phyloP scores from a whole-genome alignment of 2,329 filamentous ascomycete genomes.

The Claviceps sp. region DNA sequence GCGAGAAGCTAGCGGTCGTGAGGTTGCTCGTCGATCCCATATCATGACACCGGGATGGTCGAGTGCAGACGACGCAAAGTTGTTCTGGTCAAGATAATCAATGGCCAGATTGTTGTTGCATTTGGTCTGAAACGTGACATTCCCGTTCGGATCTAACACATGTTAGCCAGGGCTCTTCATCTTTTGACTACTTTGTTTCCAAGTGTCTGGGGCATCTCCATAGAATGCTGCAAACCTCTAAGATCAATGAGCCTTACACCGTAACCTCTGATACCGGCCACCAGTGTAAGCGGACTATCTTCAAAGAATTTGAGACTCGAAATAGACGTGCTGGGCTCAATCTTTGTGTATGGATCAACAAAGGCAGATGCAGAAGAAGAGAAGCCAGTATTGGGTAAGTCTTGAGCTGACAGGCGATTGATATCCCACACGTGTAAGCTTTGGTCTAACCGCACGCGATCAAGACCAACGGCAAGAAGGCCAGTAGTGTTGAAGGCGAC shows the following conservation, averaged over 20 bases:
- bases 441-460: constrained; percentile 68
- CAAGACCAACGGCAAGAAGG: constrained; percentile 63
- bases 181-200: background rate
- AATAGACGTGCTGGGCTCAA: constrained; percentile 59
- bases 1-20: constrained; percentile 36
- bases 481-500: constrained; percentile 65
- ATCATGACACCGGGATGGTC: constrained; percentile 63
- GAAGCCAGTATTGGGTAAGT: constrained; percentile 34
- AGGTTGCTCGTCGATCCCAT: constrained; percentile 60
- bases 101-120: constrained; percentile 63
- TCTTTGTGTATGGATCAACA: constrained; percentile 42
- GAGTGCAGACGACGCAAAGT: constrained; percentile 67
- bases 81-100: constrained; percentile 68
- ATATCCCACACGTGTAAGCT: constrained; percentile 77
- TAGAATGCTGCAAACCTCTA: constrained; percentile 38
- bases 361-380: constrained; percentile 33
- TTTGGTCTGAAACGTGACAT: constrained; percentile 49
- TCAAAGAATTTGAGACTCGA: constrained; percentile 75
- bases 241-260: constrained; percentile 68
- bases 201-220: background rate
- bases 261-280: constrained; percentile 63
- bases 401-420: constrained; percentile 42
- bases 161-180: background rate
- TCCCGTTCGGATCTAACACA: constrained; percentile 33
- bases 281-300: constrained; percentile 59